These are phyloP conservation scores for Botrytis paeoniae DNA, from an alignment of 2,329 filamentous ascomycete genomes.

Conservation along the genomic window DNA sequence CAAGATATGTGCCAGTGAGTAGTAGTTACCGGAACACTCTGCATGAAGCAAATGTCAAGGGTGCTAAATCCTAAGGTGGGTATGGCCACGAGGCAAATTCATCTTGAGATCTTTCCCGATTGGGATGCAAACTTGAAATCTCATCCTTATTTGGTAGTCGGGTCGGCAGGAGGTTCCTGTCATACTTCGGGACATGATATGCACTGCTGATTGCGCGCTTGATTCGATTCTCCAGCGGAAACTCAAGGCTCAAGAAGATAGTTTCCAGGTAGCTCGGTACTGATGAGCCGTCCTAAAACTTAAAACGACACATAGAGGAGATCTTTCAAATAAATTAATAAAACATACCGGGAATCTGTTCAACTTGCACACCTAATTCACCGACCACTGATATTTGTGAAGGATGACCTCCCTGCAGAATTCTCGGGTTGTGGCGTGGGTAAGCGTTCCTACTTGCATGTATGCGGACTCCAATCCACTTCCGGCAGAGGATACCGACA, in stretches of 20 bases:
- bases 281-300: slow-evolving; percentile 29
- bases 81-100: slow-evolving; percentile 20
- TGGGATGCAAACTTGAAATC: slow-evolving; percentile 16
- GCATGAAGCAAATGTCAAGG: slow-evolving; percentile 14
- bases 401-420: slow-evolving; percentile 24
- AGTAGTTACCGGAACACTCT: slow-evolving; percentile 10
- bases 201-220: slow-evolving; percentile 28
- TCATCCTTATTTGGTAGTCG: slow-evolving; percentile 4
- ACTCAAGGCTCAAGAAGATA: neutral
- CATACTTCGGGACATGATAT: slow-evolving; percentile 31
- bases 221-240: slow-evolving; percentile 15
- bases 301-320: slow-evolving; percentile 22
- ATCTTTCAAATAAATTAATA: slow-evolving; percentile 33
- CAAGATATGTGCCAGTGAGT: slow-evolving; percentile 3
- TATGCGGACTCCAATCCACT: slow-evolving; percentile 27
- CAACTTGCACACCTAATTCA: slow-evolving; percentile 20
- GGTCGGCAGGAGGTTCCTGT: slow-evolving; percentile 14
- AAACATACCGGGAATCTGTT: slow-evolving; percentile 33
- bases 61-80: slow-evolving; percentile 11
- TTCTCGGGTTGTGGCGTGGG: slow-evolving; percentile 31
- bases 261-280: slow-evolving; percentile 29
- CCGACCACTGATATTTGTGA: slow-evolving; percentile 21
- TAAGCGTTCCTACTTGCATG: slow-evolving; percentile 34
- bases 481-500: slow-evolving; percentile 29
- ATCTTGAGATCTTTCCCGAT: slow-evolving; percentile 16